Base-by-base conservation (phyloP, 2,329 filamentous ascomycete genomes). In the Pseudocercospora pini-densiflorae region DNA sequence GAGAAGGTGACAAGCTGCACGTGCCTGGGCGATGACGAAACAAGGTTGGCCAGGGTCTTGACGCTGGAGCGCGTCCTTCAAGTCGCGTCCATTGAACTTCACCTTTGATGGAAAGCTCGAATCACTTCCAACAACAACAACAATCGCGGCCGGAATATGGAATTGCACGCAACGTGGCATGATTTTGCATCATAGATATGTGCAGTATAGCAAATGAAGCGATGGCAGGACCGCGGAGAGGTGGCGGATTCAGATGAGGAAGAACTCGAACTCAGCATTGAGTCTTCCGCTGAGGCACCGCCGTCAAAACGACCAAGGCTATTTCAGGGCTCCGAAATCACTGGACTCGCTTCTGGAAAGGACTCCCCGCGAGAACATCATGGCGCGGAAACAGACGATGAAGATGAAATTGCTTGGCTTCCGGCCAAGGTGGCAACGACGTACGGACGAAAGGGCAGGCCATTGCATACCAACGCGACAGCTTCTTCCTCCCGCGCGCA, bases 191-290 rank as follows among this genome's bases (percentile, higher is more conserved):
- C 24, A 33, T 62, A 59, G 70, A 70, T 43, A 72, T 72, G 70
- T 61, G 31, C 55, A 62, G 43, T 31, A 19, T 31, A 62, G 68
- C 74, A 75, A 80, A 85, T 84, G 83, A 82, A 78, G 76, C 76
- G 77, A 78, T 85, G 83, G 83, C 79, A 81, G 71, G 76, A 79
- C 72, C 79, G 76, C 76, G 82, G 82, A 71, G 83, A 80, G 76
- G 83, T 84, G 70, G 79, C 78, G 76, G 83, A 84, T 75, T 84
- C 83, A 66, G 83, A 85, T 77, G 83, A 83, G 64, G 82, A 84
- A 59, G 81, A 82, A n/a, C 59, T 73, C 59, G 67, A 69, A 24
- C 57, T 74, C 55, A 76, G 77, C 31, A 58, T 58, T 33, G 63
- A 71, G 14, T 70, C 60, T 19, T 69, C 68, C 55, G 69, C 64